These are phyloP conservation scores for Schrenkiella parvula DNA, from an alignment of 345 rosid genomes.

Conservation along the genomic window DNA sequence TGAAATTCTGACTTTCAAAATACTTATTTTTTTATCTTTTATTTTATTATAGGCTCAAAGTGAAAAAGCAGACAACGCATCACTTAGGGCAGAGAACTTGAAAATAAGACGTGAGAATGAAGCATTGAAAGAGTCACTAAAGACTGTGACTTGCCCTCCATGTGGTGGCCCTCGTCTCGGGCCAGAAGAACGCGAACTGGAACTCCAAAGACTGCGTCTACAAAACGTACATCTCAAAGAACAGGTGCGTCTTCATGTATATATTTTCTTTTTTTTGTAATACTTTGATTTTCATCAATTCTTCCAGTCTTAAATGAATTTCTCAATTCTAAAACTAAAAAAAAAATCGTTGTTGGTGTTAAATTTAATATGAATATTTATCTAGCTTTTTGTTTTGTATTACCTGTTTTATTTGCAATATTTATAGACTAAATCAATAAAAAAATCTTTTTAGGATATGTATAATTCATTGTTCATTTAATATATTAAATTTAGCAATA, in stretches of 20 bases:
- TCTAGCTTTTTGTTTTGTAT: neutral
- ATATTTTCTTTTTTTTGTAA: neutral
- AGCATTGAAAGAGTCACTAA: constrained; percentile 50
- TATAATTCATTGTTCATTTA: neutral
- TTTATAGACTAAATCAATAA: neutral
- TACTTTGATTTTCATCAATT: neutral
- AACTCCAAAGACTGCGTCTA: constrained; percentile 37
- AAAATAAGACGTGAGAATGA: constrained; percentile 50
- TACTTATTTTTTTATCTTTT: neutral
- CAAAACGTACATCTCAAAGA: constrained; percentile 49
- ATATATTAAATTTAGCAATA: neutral
- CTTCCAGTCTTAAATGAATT: neutral
- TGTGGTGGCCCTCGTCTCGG: constrained; percentile 69
- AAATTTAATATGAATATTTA: neutral
- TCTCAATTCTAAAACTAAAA: neutral
- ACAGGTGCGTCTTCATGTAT: constrained; percentile 37
- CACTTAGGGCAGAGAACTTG: constrained; percentile 54
- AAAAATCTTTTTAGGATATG: neutral
- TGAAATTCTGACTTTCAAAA: neutral
- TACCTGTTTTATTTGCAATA: neutral
- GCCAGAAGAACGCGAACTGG: constrained; percentile 37
- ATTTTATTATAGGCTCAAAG: constrained; percentile 40
- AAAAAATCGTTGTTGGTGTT: neutral
- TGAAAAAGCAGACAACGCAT: constrained; percentile 47
- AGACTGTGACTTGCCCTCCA: constrained; percentile 53